These are phyloP conservation scores for Wickerhamia fluorescens DNA, from an alignment of 805 yeast species.

Conservation along the genomic window DNA sequence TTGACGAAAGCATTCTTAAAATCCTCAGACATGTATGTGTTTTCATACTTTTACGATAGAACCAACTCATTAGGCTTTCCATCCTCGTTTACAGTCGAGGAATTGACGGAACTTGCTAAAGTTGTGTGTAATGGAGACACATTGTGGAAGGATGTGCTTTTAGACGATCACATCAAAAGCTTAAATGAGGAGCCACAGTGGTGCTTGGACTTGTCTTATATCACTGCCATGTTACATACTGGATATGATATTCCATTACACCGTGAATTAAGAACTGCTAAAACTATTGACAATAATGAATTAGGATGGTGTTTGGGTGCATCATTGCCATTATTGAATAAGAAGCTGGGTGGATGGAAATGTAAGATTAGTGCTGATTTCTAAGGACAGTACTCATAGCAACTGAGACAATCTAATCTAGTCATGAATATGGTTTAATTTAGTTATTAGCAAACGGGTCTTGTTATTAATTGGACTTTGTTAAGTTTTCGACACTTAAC, in stretches of 20 bases:
- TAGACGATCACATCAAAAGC: constrained; percentile 60
- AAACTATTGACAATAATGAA: constrained; percentile 82
- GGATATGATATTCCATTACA: constrained; percentile 92
- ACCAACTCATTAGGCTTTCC: constrained; percentile 96
- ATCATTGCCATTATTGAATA: constrained; percentile 79
- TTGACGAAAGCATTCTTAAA: constrained; percentile 67
- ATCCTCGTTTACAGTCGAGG: constrained; percentile 74
- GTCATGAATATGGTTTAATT: too few species aligned
- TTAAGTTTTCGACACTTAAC: too few species aligned
- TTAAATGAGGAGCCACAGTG: constrained; percentile 80
- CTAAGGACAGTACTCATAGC: too few species aligned
- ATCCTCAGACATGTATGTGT: constrained; percentile 73
- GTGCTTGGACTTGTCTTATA: constrained; percentile 90
- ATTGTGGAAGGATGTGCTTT: constrained; percentile 64
- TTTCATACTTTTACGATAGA: constrained; percentile 93
- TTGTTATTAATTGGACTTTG: too few species aligned
- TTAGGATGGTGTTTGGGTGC: constrained; percentile 99
- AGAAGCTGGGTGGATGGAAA: constrained; percentile 55
- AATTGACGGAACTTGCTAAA: constrained; percentile 72
- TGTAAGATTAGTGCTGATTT: too few species aligned
- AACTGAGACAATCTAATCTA: too few species aligned
- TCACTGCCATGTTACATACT: constrained; percentile 84
- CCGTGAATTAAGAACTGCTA: constrained; percentile 89
- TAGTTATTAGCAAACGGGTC: too few species aligned
- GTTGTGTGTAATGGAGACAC: constrained; percentile 80